Evolutionary conservation across 345 rosid genomes (phyloP), one percentile per base, ranked within the genome.

Genomic region (Boechera stricta): DNA sequence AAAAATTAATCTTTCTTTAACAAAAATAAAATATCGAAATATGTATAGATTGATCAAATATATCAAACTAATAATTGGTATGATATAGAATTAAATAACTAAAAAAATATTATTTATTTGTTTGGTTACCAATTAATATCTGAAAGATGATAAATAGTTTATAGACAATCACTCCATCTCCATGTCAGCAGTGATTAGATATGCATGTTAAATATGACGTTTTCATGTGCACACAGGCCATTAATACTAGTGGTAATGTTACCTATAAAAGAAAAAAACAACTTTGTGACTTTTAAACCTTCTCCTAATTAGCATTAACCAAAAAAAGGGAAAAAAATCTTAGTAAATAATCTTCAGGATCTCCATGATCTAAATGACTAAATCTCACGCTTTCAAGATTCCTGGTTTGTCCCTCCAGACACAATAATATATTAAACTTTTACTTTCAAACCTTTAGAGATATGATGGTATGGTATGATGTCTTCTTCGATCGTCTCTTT

Each of bases 401-500:
- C 44, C 39, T 42, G 11, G 15, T 42, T 12, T 41, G 5, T 41
- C 5, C 4, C 3, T 41, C 4, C 44, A 48, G 26, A 52, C 24
- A 69, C 41, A 52, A 63, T 28, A 10, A 51, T 28, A 53, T 5
- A 7, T 12, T 12, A 28, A 64, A 48, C 9, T 16, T 12, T 67
- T 7, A 5, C 11, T 60, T n/a, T 38, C 15, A 71, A 72, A 11
- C 5, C 4, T 26, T 5, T 13, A 49, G 52, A 36, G n/a, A 53
- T 72, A 28, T 36, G 26, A 49, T 72, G 68, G 76, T 72, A 10
- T 72, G 67, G 67, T 72, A 10, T 26, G 52, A n/a, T 54, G 15
- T 47, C 16, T 10, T 60, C 52, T 47, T 35, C 58, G 28, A 35
- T 71, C 16, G 12, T 39, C 31, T 60, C 39, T 49, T 35, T n/a